Evolutionary conservation across 1,139 yeast genomes (phyloP), one percentile per base, ranked within the genome.

Genomic region (Yamadazyma taylorii): DNA sequence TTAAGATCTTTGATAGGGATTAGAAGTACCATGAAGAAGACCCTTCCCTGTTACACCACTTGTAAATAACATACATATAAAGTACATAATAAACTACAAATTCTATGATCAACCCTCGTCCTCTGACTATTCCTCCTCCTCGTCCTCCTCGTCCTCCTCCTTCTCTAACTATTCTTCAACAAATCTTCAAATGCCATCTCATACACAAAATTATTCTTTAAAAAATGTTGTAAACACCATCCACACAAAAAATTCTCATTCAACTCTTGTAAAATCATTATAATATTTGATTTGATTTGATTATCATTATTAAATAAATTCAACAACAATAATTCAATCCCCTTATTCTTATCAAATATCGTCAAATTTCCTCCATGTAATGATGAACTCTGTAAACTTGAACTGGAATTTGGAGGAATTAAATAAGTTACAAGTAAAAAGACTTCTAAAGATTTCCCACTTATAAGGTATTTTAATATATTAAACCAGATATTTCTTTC

Each of bases 241-340:
- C 75, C 75, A 48, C 76, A 70, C 19, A 71, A 51, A 39, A 61
- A 66, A 53, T 69, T 69, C 38, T 71, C 76, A 40, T 63, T 71
- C 30, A 71, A 53, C 47, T 71, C 76, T 45, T 70, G 75, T 36
- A 71, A 48, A 21, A 71, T 71, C 73, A 68, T 66, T 11, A 69
- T 58, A 12, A 71, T 55, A 41, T 67, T 69, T 16, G 66, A 55
- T 46, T 70, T 71, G 33, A 71, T 59, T 41, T 66, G 70, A 41
- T 68, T 63, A 43, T 70, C 66, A 31, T 45, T 48, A 42, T 65
- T 63, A 46, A 63, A 65, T 23, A 65, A 49, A 35, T 63, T 65
- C 17, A 70, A 46, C 32, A 69, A 52, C 16, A 72, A 48, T 15
- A 69, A 52, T 45, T 73, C 78, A 22, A 73, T 64, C 1, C 76